phyloP scores from a whole-genome alignment of 2,329 filamentous ascomycete species.

The Arachnomyces sp. region DNA sequence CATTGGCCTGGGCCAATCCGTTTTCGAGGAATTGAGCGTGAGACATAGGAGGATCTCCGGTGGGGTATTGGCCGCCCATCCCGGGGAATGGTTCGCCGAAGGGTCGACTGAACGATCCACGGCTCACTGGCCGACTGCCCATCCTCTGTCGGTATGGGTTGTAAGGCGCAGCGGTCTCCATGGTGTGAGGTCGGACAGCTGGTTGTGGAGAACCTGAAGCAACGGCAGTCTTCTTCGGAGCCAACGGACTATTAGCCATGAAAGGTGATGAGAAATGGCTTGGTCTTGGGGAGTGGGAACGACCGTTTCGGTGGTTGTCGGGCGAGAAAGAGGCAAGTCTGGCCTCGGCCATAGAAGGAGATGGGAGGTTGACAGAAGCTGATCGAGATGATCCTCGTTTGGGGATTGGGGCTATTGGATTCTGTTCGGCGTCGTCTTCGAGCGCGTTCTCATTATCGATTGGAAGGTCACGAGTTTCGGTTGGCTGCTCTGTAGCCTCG shows the following conservation, averaged over 20 bases:
- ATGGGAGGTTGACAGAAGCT: conserved; percentile 5
- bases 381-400: conserved; percentile 5
- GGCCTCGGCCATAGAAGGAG: conserved; percentile 9
- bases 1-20: conserved; percentile 24
- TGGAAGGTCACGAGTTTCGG: conserved; percentile 7
- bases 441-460: conserved; percentile 6
- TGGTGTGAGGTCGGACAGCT: conserved; percentile 28
- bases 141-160: conserved; percentile 17
- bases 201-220: conserved; percentile 14
- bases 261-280: conserved; percentile 25
- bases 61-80: conserved; percentile 24
- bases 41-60: conserved; percentile 20
- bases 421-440: conserved; percentile 2
- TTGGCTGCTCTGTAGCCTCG: too few species aligned
- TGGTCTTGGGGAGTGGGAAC: conserved; percentile 12
- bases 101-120: conserved; percentile 22
- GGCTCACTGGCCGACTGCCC: conserved; percentile 15
- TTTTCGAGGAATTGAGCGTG: conserved; percentile 21
- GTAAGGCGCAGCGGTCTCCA: conserved; percentile 28
- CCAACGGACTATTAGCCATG: conserved; percentile 21
- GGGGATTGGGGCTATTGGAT: conserved; percentile 6
- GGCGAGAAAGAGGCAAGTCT: conserved; percentile 2
- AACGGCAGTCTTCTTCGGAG: conserved; percentile 11
- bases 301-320: too few species aligned
- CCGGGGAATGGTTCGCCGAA: conserved; percentile 24